Evolutionary conservation across 2,329 filamentous ascomycete species (phyloP), one percentile per base, ranked within the genome.

Genomic region (Calonectria pseudoturangicola): DNA sequence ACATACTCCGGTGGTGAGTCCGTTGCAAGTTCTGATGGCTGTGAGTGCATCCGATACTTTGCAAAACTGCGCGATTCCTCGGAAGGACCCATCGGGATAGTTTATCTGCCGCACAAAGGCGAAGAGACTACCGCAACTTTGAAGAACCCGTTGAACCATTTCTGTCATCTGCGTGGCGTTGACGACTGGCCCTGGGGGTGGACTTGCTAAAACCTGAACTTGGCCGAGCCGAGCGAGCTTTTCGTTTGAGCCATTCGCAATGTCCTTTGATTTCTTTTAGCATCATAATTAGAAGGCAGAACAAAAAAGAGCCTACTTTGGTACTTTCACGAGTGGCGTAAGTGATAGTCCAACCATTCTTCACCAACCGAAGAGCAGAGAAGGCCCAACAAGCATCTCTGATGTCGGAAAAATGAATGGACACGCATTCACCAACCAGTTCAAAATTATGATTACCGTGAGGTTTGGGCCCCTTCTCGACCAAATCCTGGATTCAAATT

Each of bases 321-420:
- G 60, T 56, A 5, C 33, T 28, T 4, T 73, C 48, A 12, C 72
- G 66, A 18, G 74, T 73, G 25, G 78, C 65, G 28, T 82, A 85
- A 4, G 73, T 71, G 1, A 80, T 73, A 58, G 81, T 79, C 89
- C 90, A 92, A 41, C 84, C 83, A 13, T 85, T 82, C 56, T 84
- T 83, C 41, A 84, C 81, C 21, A 87, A 76, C 2, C 85, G 83
- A 33, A 89, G 80, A 64, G 87, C 88, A 15, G 87, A 83, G 69
- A 87, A 84, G 9, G 89, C 86, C 39, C 86, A 85, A 66, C 86
- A 88, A 8, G 92, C 87, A 80, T 93, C 91, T 63, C 90, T 87
- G 63, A 92, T 88, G 76, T 93, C 92, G 8, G 86, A 83, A 76
- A 93, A 92, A 5, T 87, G 88, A 28, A 92, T 82, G 70, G 88